Conservation (phyloP, 2,329 filamentous ascomycete species). For the Amesomyces nigricolor region DNA sequence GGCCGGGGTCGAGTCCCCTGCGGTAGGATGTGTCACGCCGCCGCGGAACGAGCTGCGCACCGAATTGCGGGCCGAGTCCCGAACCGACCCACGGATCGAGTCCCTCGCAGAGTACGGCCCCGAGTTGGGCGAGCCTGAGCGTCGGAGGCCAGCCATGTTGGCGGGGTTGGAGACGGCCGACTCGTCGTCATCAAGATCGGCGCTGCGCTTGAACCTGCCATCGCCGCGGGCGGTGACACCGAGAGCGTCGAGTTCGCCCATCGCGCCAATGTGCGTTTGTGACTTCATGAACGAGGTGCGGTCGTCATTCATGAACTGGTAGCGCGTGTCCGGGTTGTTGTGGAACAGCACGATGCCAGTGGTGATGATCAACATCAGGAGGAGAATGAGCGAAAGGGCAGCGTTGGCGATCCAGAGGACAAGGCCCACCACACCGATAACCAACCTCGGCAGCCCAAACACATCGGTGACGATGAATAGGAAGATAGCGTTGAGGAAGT, state of each 20-base stretch:
- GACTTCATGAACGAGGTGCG: slow-evolving; percentile 89
- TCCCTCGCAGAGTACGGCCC: slow-evolving; percentile 29
- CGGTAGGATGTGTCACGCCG: slow-evolving; percentile 16
- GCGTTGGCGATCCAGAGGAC: slow-evolving; percentile 79
- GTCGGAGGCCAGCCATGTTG: slow-evolving; percentile 15
- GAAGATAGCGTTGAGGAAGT: slow-evolving; percentile 78
- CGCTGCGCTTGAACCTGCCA: slow-evolving; percentile 56
- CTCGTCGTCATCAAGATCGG: slow-evolving; percentile 67
- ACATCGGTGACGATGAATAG: slow-evolving; percentile 75
- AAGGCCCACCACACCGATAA: slow-evolving; percentile 77
- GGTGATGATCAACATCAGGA: slow-evolving; percentile 71
- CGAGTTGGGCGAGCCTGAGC: slow-evolving; percentile 40
- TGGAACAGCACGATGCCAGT: slow-evolving; percentile 62
- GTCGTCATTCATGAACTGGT: slow-evolving; percentile 86
- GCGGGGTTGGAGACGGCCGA: slow-evolving; percentile 56
- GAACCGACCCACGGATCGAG: slow-evolving; percentile 16
- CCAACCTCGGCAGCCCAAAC: slow-evolving; percentile 70
- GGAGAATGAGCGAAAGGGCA: slow-evolving; percentile 66
- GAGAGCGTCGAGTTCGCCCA: slow-evolving; percentile 75
- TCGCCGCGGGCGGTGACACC: slow-evolving; percentile 77
- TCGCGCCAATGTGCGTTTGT: slow-evolving; percentile 62
- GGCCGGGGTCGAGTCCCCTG: slow-evolving; percentile 44
- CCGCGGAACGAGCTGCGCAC: slow-evolving; percentile 13
- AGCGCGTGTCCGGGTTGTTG: slow-evolving; percentile 81
- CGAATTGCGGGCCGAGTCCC: slow-evolving; percentile 25